These are phyloP conservation scores for Didymella arachidicola DNA, from an alignment of 2,329 filamentous ascomycete genomes.

Conservation along the genomic window DNA sequence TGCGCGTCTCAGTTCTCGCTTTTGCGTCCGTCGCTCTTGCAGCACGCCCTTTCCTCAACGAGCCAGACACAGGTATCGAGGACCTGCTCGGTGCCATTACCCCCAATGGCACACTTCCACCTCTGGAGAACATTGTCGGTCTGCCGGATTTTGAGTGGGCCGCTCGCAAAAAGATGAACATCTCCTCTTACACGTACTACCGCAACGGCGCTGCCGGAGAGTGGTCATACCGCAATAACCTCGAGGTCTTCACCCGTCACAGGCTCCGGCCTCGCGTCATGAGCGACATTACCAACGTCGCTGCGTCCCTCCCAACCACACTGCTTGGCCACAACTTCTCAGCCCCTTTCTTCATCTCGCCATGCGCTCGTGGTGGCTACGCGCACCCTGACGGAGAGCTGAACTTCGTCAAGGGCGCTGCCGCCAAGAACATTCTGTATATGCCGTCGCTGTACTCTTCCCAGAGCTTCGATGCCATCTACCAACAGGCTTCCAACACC, in stretches of 20 bases:
- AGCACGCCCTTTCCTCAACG: constrained; percentile 45
- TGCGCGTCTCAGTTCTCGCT: constrained; percentile 33
- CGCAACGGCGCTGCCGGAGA: constrained; percentile 64
- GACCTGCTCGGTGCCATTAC: constrained; percentile 29
- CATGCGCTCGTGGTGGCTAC: constrained; percentile 51
- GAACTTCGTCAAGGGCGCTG: constrained; percentile 61
- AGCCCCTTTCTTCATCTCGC: constrained; percentile 64
- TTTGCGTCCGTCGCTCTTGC: constrained; percentile 41
- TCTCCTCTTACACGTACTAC: constrained; percentile 63
- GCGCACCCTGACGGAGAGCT: constrained; percentile 58
- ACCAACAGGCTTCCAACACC: constrained; percentile 30
- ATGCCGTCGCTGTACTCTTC: constrained; percentile 53
- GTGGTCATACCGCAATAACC: constrained; percentile 65
- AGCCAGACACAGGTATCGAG: constrained; percentile 49
- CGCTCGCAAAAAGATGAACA: constrained; percentile 59
- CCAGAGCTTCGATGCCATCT: constrained; percentile 46
- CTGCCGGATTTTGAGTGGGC: constrained; percentile 64
- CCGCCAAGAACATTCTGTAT: constrained; percentile 60
- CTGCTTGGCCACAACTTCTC: constrained; percentile 64
- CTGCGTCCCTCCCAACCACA: constrained; percentile 53
- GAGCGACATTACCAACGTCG: constrained; percentile 57
- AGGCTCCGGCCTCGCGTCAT: constrained; percentile 59
- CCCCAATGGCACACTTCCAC: constrained; percentile 51
- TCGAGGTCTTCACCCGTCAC: constrained; percentile 62
- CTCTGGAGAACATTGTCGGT: constrained; percentile 57